A percentile compares a stretch with the other conserved stretches of the same genome.
phyloP scores from a whole-genome alignment of 495 filamentous ascomycete species.

The Pyrenula aspistea region DNA sequence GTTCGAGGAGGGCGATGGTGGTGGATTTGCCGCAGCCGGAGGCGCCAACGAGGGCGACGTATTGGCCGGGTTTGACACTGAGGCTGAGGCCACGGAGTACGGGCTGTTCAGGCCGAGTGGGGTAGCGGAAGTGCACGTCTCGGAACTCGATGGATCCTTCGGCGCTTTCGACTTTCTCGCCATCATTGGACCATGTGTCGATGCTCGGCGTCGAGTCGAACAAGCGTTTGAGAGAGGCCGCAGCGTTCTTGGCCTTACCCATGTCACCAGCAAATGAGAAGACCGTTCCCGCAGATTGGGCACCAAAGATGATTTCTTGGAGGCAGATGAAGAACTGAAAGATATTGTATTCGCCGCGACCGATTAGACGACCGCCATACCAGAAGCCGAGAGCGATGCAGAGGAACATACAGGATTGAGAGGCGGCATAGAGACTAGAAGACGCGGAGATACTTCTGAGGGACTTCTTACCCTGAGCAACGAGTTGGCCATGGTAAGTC shows the following conservation, averaged over 20 bases:
- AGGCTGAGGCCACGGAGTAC: conserved; percentile 5
- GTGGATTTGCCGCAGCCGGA: conserved; percentile 48
- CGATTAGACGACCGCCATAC: conserved; percentile 36
- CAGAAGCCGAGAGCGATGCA: conserved; percentile 45
- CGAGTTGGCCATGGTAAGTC: conserved; percentile 33
- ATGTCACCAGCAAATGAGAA: conserved; percentile 36
- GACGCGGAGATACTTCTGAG: conserved; percentile 14
- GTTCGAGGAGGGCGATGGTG: conserved; percentile 39
- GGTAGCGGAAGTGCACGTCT: conserved; percentile 11
- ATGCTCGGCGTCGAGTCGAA: conserved; percentile 20
- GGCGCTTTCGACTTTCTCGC: not conserved
- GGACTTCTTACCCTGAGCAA: conserved; percentile 29
- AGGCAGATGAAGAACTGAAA: conserved; percentile 41
- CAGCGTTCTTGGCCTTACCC: conserved; percentile 26
- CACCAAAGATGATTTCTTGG: conserved; percentile 36
- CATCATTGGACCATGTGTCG: not conserved
- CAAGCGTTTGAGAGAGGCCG: conserved; percentile 30
- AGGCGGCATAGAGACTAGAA: conserved; percentile 9
- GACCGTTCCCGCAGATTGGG: conserved; percentile 32
- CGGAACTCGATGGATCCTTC: conserved; percentile 8
- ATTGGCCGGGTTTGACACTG: conserved; percentile 4
- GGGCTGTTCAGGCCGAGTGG: conserved; percentile 5
- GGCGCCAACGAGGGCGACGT: conserved; percentile 20
- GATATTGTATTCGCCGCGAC: conserved; percentile 32
- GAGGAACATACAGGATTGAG: conserved; percentile 16